phyloP scores from a whole-genome alignment of 1,284 basidiomycete genomes.

The Trametes sp. region DNA sequence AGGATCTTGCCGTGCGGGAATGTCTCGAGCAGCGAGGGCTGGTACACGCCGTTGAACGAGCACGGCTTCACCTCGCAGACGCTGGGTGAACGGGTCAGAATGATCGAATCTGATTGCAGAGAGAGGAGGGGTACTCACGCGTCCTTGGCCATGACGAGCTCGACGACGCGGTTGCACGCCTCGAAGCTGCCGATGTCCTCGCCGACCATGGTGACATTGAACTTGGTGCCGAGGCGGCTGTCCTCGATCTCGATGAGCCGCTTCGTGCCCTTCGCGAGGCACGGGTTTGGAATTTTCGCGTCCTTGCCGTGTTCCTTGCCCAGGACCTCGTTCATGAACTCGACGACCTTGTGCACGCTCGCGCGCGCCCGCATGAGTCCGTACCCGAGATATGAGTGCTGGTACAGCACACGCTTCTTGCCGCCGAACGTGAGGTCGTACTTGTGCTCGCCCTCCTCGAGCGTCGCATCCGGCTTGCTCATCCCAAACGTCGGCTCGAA shows the following conservation, averaged over 20 bases:
- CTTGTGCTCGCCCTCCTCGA: conserved; percentile 93
- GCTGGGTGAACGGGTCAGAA: conserved; percentile 47
- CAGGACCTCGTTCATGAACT: conserved; percentile 78
- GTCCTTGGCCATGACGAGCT: conserved; percentile 96
- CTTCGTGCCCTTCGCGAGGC: conserved; percentile 74
- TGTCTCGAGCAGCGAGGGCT: conserved; percentile 91
- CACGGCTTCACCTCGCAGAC: conserved; percentile 92
- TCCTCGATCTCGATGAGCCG: conserved; percentile 77
- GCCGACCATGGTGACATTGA: conserved; percentile 85
- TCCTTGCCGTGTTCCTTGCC: conserved; percentile 41
- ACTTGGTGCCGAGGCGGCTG: conserved; percentile 52
- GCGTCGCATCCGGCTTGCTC: conserved; percentile 50
- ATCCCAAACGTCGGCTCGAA: conserved; percentile 84
- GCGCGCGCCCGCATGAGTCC: conserved; percentile 92
- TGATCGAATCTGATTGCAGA: background rate
- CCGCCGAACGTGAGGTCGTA: conserved; percentile 87
- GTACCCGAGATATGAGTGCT: conserved; percentile 97
- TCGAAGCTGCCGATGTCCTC: conserved; percentile 84
- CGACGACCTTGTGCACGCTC: conserved; percentile 89
- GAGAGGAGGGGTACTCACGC: conserved; percentile 62
- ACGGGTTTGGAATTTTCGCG: conserved; percentile 74
- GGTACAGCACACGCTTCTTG: conserved; percentile 79
- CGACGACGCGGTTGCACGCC: conserved; percentile 85
- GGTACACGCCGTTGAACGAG: conserved; percentile 97
- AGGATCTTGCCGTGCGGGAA: conserved; percentile 85